Conservation (phyloP, 78 protist species). For the Dictyostelium intermedium region DNA sequence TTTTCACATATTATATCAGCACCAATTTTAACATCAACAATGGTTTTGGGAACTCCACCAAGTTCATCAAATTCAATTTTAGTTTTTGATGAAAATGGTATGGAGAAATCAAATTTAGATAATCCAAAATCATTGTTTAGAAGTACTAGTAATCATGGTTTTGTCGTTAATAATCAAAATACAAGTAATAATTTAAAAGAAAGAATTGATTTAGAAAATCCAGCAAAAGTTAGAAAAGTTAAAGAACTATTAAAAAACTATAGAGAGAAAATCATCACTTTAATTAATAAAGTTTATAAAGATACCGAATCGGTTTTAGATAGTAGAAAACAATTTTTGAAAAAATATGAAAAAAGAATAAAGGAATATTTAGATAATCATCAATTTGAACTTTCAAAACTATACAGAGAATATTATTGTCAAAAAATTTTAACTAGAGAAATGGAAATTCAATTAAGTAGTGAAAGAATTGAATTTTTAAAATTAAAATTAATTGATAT, state of each 20-base stretch:
- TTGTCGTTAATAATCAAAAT: not conserved
- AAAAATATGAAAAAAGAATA: constrained; percentile 21
- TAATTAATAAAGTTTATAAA: constrained; percentile 15
- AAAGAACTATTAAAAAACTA: constrained; percentile 53
- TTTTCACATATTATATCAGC: not conserved
- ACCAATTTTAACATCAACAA: not conserved
- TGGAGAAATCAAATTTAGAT: not conserved
- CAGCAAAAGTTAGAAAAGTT: constrained; percentile 38
- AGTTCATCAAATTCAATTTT: not conserved
- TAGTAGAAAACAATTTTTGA: not conserved
- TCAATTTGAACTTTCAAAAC: constrained; percentile 18
- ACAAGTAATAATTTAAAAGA: not conserved
- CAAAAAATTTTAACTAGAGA: not conserved
- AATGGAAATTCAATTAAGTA: not conserved
- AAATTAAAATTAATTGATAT: constrained; percentile 42
- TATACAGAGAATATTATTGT: constrained; percentile 7
- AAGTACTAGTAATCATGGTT: not conserved
- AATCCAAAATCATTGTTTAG: not conserved
- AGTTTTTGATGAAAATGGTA: not conserved
- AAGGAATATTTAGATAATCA: not conserved
- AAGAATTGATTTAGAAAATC: constrained; percentile 55
- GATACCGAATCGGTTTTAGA: not conserved
- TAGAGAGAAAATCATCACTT: constrained; percentile 26
- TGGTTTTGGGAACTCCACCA: not conserved
- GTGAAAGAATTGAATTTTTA: constrained; percentile 22